phyloP scores from a whole-genome alignment of 345 rosid genomes.

The Rhodamnia rubescens region DNA sequence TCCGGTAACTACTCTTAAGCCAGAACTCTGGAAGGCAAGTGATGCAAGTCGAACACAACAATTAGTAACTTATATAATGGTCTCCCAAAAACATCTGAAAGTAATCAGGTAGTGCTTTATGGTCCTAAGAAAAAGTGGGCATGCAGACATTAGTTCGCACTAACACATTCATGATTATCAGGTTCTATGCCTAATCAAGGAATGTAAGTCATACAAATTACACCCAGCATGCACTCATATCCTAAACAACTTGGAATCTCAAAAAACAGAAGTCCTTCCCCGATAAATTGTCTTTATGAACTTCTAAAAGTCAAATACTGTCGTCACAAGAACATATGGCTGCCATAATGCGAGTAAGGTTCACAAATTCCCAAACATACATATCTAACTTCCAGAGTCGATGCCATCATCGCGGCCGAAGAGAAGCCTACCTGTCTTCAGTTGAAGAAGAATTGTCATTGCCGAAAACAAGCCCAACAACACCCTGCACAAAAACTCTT shows the following conservation, averaged over 20 bases:
- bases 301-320: background rate
- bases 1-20: background rate
- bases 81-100: background rate
- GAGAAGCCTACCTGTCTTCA: conserved; percentile 55
- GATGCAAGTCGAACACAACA: background rate
- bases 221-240: background rate
- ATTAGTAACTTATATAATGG: background rate
- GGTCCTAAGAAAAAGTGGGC: background rate
- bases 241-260: background rate
- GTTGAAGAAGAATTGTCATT: conserved; percentile 63
- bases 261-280: background rate
- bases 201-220: background rate
- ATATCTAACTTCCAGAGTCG: background rate
- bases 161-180: background rate
- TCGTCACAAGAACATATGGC: background rate
- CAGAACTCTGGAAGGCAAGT: background rate
- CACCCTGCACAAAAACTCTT: conserved; percentile 43
- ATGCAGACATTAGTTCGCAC: background rate
- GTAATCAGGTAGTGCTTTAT: background rate
- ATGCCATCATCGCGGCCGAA: background rate
- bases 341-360: background rate
- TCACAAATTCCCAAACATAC: background rate
- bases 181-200: background rate
- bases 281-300: background rate
- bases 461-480: conserved; percentile 89